Conservation (phyloP, 805 yeast genomes). For the Pichia eremophila region DNA sequence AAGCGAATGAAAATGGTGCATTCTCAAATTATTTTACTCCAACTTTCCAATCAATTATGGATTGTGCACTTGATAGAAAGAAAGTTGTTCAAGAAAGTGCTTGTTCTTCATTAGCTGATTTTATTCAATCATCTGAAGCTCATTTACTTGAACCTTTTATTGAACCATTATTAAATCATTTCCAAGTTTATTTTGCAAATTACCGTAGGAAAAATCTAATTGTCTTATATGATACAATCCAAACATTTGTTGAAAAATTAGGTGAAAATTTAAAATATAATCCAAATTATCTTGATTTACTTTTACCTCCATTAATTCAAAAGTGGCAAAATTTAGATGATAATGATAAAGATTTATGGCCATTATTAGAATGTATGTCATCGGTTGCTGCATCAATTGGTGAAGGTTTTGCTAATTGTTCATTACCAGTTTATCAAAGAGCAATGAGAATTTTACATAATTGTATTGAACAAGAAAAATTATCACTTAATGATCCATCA, state of each 20-base stretch:
- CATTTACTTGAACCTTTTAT: slow-evolving; percentile 52
- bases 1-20: slow-evolving; percentile 51
- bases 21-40: slow-evolving; percentile 65
- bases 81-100: slow-evolving; percentile 96
- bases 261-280: slow-evolving; percentile 46
- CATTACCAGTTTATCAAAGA: slow-evolving; percentile 75
- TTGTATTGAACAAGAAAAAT: slow-evolving; percentile 58
- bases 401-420: slow-evolving; percentile 78
- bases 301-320: slow-evolving; percentile 72
- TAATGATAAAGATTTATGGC: slow-evolving; percentile 81
- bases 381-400: slow-evolving; percentile 84
- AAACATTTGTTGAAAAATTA: slow-evolving; percentile 74
- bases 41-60: slow-evolving; percentile 66
- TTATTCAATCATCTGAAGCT: slow-evolving; percentile 68
- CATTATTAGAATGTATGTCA: slow-evolving; percentile 86
- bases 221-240: slow-evolving; percentile 81
- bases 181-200: slow-evolving; percentile 60
- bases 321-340: slow-evolving; percentile 76
- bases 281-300: slow-evolving; percentile 44
- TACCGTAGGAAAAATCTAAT: slow-evolving; percentile 80
- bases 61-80: slow-evolving; percentile 69
- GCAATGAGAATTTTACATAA: slow-evolving; percentile 60
- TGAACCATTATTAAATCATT: slow-evolving; percentile 58
- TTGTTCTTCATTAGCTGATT: slow-evolving; percentile 74
- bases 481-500: slow-evolving; percentile 55